Percentiles rank a stretch among this genome's conserved stretches.
phyloP scores from a whole-genome alignment of 176 grass and related monocot species.

The Musa schizocarpa region DNA sequence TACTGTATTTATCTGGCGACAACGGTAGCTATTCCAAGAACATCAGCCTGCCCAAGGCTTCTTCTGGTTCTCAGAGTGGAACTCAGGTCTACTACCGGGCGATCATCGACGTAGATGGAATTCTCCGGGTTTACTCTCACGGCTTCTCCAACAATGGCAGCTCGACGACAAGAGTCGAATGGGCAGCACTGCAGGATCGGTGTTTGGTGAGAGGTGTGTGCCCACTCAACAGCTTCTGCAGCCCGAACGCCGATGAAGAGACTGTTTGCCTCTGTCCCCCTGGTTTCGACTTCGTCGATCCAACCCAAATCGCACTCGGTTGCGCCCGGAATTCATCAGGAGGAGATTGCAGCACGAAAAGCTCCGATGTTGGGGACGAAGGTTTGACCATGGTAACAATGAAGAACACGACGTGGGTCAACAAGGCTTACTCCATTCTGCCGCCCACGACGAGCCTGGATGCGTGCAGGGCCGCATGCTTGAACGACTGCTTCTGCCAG shows the following conservation, averaged over 20 bases:
- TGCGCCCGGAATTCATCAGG: constrained; percentile 20
- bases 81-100: not conserved
- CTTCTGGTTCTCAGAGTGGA: not conserved
- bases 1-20: not conserved
- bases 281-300: constrained; percentile 21
- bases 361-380: not conserved
- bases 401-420: constrained; percentile 21
- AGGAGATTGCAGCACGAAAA: not conserved
- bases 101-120: not conserved
- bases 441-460: constrained; percentile 25
- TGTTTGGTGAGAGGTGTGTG: constrained; percentile 31
- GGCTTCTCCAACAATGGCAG: not conserved
- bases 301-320: not conserved
- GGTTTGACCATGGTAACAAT: constrained; percentile 10
- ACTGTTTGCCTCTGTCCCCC: constrained; percentile 29
- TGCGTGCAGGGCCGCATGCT: constrained; percentile 28
- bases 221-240: constrained; percentile 33
- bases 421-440: constrained; percentile 13
- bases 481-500: constrained; percentile 30
- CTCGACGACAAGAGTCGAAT: not conserved
- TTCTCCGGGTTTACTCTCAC: not conserved
- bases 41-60: not conserved
- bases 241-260: constrained; percentile 5
- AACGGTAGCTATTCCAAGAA: not conserved
- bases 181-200: constrained; percentile 2